Conservation (phyloP, 1,284 basidiomycete genomes). For the Gymnopus androsaceus region DNA sequence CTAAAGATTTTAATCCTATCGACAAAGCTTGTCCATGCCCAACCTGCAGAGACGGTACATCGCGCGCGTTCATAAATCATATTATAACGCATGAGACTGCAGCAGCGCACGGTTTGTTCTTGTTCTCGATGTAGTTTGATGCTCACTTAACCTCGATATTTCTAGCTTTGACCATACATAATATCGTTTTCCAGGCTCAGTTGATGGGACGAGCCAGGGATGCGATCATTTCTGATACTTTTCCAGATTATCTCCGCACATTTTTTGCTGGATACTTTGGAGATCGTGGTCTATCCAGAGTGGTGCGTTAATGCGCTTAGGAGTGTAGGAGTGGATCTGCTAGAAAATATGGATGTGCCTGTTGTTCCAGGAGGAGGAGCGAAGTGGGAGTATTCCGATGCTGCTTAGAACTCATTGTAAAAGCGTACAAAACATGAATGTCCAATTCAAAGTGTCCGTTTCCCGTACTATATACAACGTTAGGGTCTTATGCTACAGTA, state of each 20-base stretch:
- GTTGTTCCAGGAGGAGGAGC: conserved; percentile 63
- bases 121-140: conserved; percentile 1
- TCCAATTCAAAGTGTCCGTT: background rate
- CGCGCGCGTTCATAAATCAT: conserved; percentile 74
- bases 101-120: conserved; percentile 69
- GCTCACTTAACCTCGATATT: conserved; percentile 10
- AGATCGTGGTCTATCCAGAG: conserved; percentile 68
- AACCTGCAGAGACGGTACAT: conserved; percentile 65
- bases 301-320: conserved; percentile 81
- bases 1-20: conserved; percentile 67
- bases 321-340: conserved; percentile 75
- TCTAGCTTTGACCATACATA: conserved; percentile 75
- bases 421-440: background rate
- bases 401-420: background rate
- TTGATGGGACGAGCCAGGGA: conserved; percentile 79
- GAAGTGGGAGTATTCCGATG: conserved; percentile 70
- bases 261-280: conserved; percentile 79
- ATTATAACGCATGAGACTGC: conserved; percentile 75
- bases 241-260: conserved; percentile 70
- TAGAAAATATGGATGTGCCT: conserved; percentile 50
- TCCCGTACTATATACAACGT: background rate
- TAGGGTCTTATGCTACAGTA: background rate
- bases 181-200: conserved; percentile 79
- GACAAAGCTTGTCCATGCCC: conserved; percentile 79
- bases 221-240: conserved; percentile 73